Percentiles rank a stretch among this genome's conserved stretches.
Evolutionary conservation across 352 stramenopile genomes (phyloP).

Genomic region (Pythium dissotocum): DNA sequence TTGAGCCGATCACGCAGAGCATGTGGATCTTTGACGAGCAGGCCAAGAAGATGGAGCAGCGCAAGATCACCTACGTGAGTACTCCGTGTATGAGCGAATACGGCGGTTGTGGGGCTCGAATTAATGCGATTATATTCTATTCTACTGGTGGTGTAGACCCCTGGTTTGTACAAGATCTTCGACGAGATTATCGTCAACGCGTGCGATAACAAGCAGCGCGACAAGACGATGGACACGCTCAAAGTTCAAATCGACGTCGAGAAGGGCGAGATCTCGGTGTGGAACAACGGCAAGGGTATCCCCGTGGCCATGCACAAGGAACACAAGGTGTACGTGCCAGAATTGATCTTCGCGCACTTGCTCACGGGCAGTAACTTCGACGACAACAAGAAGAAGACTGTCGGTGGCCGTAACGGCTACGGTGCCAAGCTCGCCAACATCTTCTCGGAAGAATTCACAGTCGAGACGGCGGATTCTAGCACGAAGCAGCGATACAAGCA

Average conservation of each 20-base stretch:
- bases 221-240: slow-evolving; percentile 93
- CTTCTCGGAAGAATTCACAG: slow-evolving; percentile 98
- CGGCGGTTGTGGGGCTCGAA: neutral
- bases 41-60: slow-evolving; percentile 91
- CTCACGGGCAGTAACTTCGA: slow-evolving; percentile 98
- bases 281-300: slow-evolving; percentile 98
- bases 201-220: slow-evolving; percentile 99
- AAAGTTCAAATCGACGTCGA: slow-evolving; percentile 95
- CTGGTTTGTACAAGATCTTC: slow-evolving; percentile 98
- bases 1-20: slow-evolving; percentile 90
- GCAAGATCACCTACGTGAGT: slow-evolving; percentile 91
- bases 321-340: slow-evolving; percentile 97
- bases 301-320: slow-evolving; percentile 96
- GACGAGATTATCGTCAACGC: slow-evolving; percentile 99
- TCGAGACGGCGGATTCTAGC: slow-evolving; percentile 96
- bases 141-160: slow-evolving; percentile 49
- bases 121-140: neutral
- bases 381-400: slow-evolving; percentile 95
- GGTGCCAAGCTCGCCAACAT: slow-evolving; percentile 99
- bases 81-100: neutral
- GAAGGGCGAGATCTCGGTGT: slow-evolving; percentile 94
- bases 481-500: slow-evolving; percentile 94
- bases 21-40: slow-evolving; percentile 93
- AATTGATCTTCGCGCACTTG: slow-evolving; percentile 98
- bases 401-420: slow-evolving; percentile 96